These are phyloP conservation scores for Haplosporangium sp. DNA, from an alignment of 371 early-diverging fungal genomes.

Conservation along the genomic window DNA sequence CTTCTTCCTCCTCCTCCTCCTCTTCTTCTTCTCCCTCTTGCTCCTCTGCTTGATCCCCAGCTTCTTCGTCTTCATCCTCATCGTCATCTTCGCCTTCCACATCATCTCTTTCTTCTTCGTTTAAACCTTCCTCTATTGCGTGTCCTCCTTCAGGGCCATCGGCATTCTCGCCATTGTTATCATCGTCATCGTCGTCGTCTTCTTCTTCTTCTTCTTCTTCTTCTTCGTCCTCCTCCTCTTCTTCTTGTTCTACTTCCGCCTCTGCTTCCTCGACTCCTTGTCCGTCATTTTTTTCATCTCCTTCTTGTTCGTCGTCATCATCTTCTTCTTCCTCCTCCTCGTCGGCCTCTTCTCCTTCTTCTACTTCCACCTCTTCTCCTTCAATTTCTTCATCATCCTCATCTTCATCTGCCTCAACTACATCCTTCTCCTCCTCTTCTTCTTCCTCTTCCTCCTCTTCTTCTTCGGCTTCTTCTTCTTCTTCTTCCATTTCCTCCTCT, in stretches of 20 bases:
- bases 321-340: neutral
- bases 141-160: neutral
- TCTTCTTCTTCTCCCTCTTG: constrained; percentile 12
- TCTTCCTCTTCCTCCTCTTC: constrained; percentile 19
- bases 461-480: neutral
- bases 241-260: neutral
- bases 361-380: constrained; percentile 12
- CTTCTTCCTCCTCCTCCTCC: neutral
- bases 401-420: constrained; percentile 5
- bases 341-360: neutral
- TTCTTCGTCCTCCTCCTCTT: neutral
- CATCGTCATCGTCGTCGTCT: constrained; percentile 6
- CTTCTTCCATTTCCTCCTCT: constrained; percentile 8
- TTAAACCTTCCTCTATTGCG: neutral
- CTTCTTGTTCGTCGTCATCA: neutral
- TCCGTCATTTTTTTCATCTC: neutral
- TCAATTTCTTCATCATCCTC: constrained; percentile 10
- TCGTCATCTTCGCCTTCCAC: neutral
- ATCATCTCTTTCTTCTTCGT: neutral
- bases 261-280: neutral
- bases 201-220: neutral
- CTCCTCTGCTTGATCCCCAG: constrained; percentile 4
- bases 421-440: constrained; percentile 13
- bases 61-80: constrained; percentile 7
- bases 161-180: constrained; percentile 1